A percentile compares a stretch with the other conserved stretches of the same genome.
These are phyloP conservation scores for Fusarium solani-melongenae DNA, from an alignment of 2,329 filamentous ascomycete species.

Conservation along the genomic window DNA sequence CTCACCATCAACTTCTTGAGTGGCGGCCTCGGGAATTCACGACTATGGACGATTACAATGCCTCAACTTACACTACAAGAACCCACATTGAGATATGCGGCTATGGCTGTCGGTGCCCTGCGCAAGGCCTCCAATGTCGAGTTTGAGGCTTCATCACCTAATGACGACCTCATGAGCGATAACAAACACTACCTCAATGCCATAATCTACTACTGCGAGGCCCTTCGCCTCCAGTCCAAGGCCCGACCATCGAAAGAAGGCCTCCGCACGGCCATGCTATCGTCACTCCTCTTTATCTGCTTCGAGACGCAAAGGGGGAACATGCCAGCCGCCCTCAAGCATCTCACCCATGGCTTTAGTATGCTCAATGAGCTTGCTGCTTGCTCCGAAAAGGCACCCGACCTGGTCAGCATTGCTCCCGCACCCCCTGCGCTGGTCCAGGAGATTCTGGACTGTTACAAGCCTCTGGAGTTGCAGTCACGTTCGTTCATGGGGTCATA, in stretches of 20 bases:
- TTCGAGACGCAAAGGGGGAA: constrained; percentile 56
- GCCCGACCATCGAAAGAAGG: constrained; percentile 51
- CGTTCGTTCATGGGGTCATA: constrained; percentile 54
- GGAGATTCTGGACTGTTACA: constrained; percentile 54
- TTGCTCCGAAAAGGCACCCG: constrained; percentile 50
- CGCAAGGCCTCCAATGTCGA: constrained; percentile 48
- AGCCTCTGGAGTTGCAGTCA: constrained; percentile 52
- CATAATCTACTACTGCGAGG: constrained; percentile 54
- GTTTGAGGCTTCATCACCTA: constrained; percentile 27
- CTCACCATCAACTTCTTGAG: constrained; percentile 51
- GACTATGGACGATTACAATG: constrained; percentile 54
- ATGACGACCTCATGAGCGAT: constrained; percentile 31
- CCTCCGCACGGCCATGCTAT: constrained; percentile 52
- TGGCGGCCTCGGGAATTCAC: constrained; percentile 48
- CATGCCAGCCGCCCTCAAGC: constrained; percentile 53
- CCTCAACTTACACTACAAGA: constrained; percentile 54
- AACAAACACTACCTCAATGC: constrained; percentile 55
- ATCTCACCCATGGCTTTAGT: constrained; percentile 54
- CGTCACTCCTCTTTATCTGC: constrained; percentile 55
- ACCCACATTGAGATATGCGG: constrained; percentile 51
- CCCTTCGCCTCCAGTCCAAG: constrained; percentile 53
- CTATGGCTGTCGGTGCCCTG: constrained; percentile 55
- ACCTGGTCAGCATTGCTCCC: constrained; percentile 51
- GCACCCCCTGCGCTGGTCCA: constrained; percentile 51
- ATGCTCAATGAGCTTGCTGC: constrained; percentile 54